A percentile compares a stretch with the other conserved stretches of the same genome.
phyloP scores from a whole-genome alignment of 768 basidiomycete species.

The Panaeolus cyanescens region DNA sequence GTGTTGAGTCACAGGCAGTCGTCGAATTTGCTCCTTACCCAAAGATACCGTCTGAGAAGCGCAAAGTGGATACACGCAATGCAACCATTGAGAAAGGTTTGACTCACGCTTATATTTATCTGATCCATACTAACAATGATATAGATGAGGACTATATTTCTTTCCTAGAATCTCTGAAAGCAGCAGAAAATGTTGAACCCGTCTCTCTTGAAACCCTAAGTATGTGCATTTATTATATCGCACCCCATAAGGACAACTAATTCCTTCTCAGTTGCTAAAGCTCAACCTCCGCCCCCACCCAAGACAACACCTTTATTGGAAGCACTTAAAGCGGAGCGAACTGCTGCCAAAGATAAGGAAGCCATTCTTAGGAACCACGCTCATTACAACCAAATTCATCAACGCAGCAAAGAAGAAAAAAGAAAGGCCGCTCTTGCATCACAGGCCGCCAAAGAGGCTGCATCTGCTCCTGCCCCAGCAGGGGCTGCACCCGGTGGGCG shows the following conservation, averaged over 20 bases:
- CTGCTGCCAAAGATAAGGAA: slow-evolving; percentile 71
- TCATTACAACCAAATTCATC: slow-evolving; percentile 54
- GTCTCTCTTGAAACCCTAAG: slow-evolving; percentile 66
- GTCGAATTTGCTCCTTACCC: slow-evolving; percentile 96
- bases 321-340: slow-evolving; percentile 85
- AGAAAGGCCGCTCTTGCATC: slow-evolving; percentile 22
- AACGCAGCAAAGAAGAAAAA: slow-evolving; percentile 37
- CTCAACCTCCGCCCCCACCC: slow-evolving; percentile 58
- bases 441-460: slow-evolving; percentile 16
- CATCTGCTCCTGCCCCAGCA: neutral
- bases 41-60: slow-evolving; percentile 75
- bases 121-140: neutral
- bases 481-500: neutral
- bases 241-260: slow-evolving; percentile 2
- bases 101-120: slow-evolving; percentile 9
- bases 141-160: slow-evolving; percentile 83
- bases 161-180: slow-evolving; percentile 75
- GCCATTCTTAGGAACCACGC: slow-evolving; percentile 71
- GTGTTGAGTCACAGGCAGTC: slow-evolving; percentile 83
- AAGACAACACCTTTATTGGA: slow-evolving; percentile 92
- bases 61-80: slow-evolving; percentile 77
- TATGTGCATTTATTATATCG: slow-evolving; percentile 30
- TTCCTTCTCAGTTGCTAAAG: slow-evolving; percentile 61
- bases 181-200: slow-evolving; percentile 48
- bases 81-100: slow-evolving; percentile 90